Conservation (phyloP, 305 asterid genomes). For the Fraxinus ornus region DNA sequence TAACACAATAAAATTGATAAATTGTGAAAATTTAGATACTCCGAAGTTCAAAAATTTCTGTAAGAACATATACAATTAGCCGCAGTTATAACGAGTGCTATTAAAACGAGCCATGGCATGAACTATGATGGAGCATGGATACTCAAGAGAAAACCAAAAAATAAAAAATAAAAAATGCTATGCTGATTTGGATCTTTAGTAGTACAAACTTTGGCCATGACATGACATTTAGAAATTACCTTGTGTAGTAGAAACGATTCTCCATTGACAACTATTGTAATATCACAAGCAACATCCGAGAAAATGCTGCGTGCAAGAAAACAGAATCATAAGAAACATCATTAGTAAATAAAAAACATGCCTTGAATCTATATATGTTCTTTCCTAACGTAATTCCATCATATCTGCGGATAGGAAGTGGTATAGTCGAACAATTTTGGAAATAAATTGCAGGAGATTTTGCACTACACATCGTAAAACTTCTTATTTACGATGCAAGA, state of each 20-base stretch:
- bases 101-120: not conserved
- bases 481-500: not conserved
- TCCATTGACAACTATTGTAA: constrained; percentile 52
- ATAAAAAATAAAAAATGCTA: not conserved
- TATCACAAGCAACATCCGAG: constrained; percentile 74
- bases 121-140: not conserved
- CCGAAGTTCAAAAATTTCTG: not conserved
- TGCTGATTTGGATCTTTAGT: not conserved
- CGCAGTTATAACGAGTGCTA: not conserved
- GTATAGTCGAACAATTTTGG: no score
- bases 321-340: not conserved
- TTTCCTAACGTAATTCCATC: not conserved
- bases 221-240: constrained; percentile 32
- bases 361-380: not conserved
- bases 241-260: constrained; percentile 65
- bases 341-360: not conserved
- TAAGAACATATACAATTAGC: not conserved
- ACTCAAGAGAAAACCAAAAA: not conserved
- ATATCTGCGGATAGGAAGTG: not conserved
- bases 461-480: not conserved
- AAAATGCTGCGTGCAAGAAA: constrained; percentile 46
- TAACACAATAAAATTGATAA: constrained; percentile 21
- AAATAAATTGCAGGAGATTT: not conserved
- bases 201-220: not conserved
- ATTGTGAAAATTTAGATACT: not conserved